Percentiles rank a stretch among this genome's conserved stretches.
phyloP scores from a whole-genome alignment of 2,329 filamentous ascomycete species.

The Trichophyton mentagrophytes region DNA sequence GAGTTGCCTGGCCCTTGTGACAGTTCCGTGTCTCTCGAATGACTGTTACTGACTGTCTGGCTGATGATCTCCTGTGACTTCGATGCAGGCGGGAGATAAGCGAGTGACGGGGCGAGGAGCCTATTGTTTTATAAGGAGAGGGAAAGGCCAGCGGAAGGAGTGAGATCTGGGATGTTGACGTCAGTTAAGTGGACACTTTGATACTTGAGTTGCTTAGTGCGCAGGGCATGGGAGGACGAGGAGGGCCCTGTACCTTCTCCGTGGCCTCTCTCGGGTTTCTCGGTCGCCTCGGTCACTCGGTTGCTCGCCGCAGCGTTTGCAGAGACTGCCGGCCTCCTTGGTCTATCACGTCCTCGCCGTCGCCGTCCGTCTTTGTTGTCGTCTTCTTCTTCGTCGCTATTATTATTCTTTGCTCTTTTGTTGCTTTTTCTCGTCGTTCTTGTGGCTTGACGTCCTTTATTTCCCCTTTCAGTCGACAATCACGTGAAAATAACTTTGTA shows the following conservation, averaged over 20 bases:
- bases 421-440: neutral
- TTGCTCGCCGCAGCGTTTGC: too few relatives aligned
- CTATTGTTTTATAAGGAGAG: neutral
- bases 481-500: neutral
- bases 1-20: neutral
- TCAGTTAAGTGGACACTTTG: constrained; percentile 1
- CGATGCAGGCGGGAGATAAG: neutral
- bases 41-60: neutral
- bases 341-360: too few relatives aligned
- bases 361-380: too few relatives aligned
- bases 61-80: neutral
- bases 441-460: neutral
- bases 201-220: neutral
- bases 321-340: too few relatives aligned
- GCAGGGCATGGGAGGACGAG: neutral
- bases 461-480: neutral
- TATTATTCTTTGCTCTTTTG: neutral
- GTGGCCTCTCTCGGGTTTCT: too few relatives aligned
- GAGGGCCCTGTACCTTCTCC: too few relatives aligned
- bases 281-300: too few relatives aligned
- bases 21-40: neutral
- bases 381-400: neutral
- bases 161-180: constrained; percentile 2
- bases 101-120: neutral
- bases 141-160: neutral